These are phyloP conservation scores for Sordariomycetes sp. DNA, from an alignment of 2,329 filamentous ascomycete species.

Conservation along the genomic window DNA sequence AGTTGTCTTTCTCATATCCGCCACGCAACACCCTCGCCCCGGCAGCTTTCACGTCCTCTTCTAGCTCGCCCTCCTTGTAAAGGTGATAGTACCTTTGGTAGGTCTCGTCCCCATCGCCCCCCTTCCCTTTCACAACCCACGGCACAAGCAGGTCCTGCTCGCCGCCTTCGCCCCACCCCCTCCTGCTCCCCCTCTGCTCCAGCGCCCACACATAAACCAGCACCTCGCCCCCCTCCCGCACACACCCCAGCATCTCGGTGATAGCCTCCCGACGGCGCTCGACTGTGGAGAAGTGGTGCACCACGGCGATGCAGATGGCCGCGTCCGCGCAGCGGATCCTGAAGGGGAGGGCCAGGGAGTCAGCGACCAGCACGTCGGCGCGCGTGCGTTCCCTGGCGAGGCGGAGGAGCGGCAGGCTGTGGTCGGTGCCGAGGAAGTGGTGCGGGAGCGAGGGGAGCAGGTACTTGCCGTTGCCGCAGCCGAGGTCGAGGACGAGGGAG, in stretches of 20 bases:
- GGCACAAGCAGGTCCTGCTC: slow-evolving; percentile 92
- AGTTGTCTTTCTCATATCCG: slow-evolving; percentile 96
- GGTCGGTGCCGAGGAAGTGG: slow-evolving; percentile 69
- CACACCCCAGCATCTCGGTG: slow-evolving; percentile 54
- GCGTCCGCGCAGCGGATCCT: slow-evolving; percentile 56
- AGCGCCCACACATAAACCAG: slow-evolving; percentile 92
- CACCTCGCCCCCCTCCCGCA: slow-evolving; percentile 52
- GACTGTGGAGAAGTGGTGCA: slow-evolving; percentile 83
- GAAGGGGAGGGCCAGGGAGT: slow-evolving; percentile 77
- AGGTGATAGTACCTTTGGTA: slow-evolving; percentile 93
- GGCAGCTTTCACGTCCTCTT: slow-evolving; percentile 62
- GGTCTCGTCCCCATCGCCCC: slow-evolving; percentile 32
- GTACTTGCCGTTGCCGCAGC: slow-evolving; percentile 97
- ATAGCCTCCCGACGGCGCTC: slow-evolving; percentile 65
- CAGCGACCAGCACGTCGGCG: slow-evolving; percentile 66
- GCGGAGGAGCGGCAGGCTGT: slow-evolving; percentile 48
- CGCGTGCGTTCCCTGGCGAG: slow-evolving; percentile 27
- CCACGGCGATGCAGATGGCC: slow-evolving; percentile 84
- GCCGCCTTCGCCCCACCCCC: slow-evolving; percentile 77
- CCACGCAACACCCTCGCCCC: slow-evolving; percentile 67
- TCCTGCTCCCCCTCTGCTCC: slow-evolving; percentile 75
- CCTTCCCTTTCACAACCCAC: slow-evolving; percentile 58
- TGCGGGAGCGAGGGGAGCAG: slow-evolving; percentile 66
- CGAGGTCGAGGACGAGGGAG: slow-evolving; percentile 77
- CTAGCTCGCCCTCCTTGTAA: slow-evolving; percentile 77